Conservation (phyloP, 257 asterid species). For the Sherardia arvensis region DNA sequence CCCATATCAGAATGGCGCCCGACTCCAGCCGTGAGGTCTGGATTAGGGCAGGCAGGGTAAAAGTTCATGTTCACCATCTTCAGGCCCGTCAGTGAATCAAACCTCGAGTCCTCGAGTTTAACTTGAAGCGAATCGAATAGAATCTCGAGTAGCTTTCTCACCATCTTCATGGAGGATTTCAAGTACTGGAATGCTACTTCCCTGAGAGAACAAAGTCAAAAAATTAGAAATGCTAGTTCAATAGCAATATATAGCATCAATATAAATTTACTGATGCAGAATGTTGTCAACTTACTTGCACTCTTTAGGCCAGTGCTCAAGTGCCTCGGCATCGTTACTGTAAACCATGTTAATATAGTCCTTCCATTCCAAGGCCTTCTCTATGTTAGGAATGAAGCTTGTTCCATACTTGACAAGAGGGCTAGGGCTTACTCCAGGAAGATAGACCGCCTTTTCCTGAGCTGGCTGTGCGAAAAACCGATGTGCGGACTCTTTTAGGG, state of each 20-base stretch:
- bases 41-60: conserved; percentile 29
- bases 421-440: conserved; percentile 23
- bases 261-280: no score
- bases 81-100: conserved; percentile 18
- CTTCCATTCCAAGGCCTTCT: conserved; percentile 37
- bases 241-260: no score
- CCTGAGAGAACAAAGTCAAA: conserved; percentile 8
- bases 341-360: conserved; percentile 31
- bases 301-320: conserved; percentile 23
- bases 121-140: conserved; percentile 20
- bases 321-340: conserved; percentile 30
- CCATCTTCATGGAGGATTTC: conserved; percentile 22
- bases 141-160: conserved; percentile 20
- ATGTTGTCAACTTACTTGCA: conserved; percentile 24
- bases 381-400: conserved; percentile 28
- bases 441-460: conserved; percentile 21
- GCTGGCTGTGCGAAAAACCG: conserved; percentile 19
- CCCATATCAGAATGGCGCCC: conserved; percentile 36
- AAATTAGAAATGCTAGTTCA: neutral
- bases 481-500: conserved; percentile 21
- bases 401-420: conserved; percentile 29
- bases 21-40: conserved; percentile 31
- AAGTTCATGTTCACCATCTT: conserved; percentile 36
- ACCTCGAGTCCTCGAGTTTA: conserved; percentile 12
- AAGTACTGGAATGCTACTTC: conserved; percentile 21